A percentile compares a stretch with the other conserved stretches of the same genome.
These are phyloP conservation scores for Fraxinus greggii DNA, from an alignment of 305 asterid genomes.

Conservation along the genomic window DNA sequence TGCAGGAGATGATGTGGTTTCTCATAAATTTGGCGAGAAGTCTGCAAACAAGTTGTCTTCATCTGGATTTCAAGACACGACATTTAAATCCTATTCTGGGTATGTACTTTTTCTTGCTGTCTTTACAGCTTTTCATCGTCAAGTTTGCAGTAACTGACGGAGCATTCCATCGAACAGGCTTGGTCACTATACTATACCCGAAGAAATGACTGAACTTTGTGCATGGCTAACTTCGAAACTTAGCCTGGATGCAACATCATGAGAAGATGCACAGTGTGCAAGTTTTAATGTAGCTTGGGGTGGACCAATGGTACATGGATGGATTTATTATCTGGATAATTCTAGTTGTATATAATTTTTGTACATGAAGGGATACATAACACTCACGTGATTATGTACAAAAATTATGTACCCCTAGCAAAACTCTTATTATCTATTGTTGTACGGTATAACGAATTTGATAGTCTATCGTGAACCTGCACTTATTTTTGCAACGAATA, in stretches of 20 bases:
- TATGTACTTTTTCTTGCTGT: slow-evolving; percentile 29
- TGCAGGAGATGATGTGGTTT: slow-evolving; percentile 79
- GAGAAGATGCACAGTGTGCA: slow-evolving; percentile 11
- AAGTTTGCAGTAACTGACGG: slow-evolving; percentile 2
- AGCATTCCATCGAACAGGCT: slow-evolving; percentile 44
- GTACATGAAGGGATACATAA: too few relatives aligned
- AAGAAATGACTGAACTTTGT: slow-evolving; percentile 78
- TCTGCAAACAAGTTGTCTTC: slow-evolving; percentile 54
- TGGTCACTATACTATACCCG: slow-evolving; percentile 77
- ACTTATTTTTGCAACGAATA: not conserved
- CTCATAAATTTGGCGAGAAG: slow-evolving; percentile 63
- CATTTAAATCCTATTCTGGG: slow-evolving; percentile 65
- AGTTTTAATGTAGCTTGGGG: not conserved
- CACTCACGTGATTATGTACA: too few relatives aligned
- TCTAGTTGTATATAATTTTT: too few relatives aligned
- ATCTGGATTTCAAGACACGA: slow-evolving; percentile 55
- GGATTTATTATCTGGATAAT: not conserved
- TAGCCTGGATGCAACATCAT: slow-evolving; percentile 53
- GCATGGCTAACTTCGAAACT: slow-evolving; percentile 64
- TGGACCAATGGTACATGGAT: not conserved
- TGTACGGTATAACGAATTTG: not conserved
- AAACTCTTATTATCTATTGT: not conserved
- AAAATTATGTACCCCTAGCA: too few relatives aligned
- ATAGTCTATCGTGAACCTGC: not conserved
- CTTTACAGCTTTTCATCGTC: not conserved